A percentile compares a stretch with the other conserved stretches of the same genome.
These are phyloP conservation scores for Tephrocybe rancida DNA, from an alignment of 768 basidiomycete genomes.

Conservation along the genomic window DNA sequence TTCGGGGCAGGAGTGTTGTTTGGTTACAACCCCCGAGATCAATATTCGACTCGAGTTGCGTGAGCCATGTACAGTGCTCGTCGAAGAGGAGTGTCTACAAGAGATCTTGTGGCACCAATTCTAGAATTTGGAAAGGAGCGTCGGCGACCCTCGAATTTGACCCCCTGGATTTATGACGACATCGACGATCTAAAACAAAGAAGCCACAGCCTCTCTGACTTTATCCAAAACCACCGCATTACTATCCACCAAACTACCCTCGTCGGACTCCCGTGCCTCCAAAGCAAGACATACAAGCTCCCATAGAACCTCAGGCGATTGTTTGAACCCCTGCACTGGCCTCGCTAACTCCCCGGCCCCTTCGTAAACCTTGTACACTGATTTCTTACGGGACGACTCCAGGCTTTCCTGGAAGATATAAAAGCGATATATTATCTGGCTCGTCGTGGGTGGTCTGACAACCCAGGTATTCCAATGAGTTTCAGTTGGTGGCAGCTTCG, in stretches of 20 bases:
- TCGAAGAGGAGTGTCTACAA: no score
- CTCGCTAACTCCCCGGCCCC: slow-evolving; percentile 24
- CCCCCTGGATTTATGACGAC: no score
- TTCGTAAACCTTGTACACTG: slow-evolving; percentile 38
- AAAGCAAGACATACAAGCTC: slow-evolving; percentile 32
- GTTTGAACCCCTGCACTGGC: slow-evolving; percentile 14
- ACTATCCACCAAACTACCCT: slow-evolving; percentile 17
- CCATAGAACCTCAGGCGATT: slow-evolving; percentile 28
- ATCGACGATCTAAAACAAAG: background rate
- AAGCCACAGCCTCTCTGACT: slow-evolving; percentile 24
- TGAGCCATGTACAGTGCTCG: no score
- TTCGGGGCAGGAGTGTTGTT: background rate
- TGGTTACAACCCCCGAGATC: background rate
- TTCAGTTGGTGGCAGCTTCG: slow-evolving; percentile 25
- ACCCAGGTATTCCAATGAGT: slow-evolving; percentile 37
- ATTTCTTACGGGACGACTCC: slow-evolving; percentile 25
- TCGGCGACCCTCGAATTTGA: no score
- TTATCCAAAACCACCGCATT: slow-evolving; percentile 27
- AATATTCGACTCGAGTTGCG: no score
- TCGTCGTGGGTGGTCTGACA: slow-evolving; percentile 28
- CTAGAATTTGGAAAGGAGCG: no score
- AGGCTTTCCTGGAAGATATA: slow-evolving; percentile 22
- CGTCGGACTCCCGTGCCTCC: slow-evolving; percentile 34
- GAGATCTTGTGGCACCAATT: no score
- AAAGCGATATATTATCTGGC: slow-evolving; percentile 35